Percentiles rank a stretch among this genome's conserved stretches.
These are phyloP conservation scores for Epipyxis sp. DNA, from an alignment of 108 stramenopile genomes.

Conservation along the genomic window DNA sequence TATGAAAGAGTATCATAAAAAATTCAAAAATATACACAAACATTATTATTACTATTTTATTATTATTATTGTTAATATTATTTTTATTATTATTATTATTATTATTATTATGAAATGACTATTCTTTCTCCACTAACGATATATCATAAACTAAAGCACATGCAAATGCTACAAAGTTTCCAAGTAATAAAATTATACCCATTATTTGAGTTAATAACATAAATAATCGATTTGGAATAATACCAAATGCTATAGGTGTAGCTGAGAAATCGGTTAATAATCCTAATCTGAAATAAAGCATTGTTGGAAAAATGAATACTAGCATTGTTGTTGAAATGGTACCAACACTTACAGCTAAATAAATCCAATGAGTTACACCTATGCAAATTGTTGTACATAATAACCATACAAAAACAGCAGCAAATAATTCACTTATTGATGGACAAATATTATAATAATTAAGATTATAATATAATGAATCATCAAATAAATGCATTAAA, in stretches of 20 bases:
- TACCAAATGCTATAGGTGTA: background rate
- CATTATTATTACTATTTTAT: background rate
- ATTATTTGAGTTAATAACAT: background rate
- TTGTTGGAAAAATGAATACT: constrained; percentile 15
- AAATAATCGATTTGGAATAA: constrained; percentile 14
- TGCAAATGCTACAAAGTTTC: too few relatives aligned
- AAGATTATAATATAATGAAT: too few relatives aligned
- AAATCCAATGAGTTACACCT: constrained; percentile 1
- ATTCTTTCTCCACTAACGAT: background rate
- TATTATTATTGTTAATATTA: background rate
- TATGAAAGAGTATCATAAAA: too few relatives aligned
- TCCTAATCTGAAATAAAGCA: constrained; percentile 5
- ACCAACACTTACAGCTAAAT: background rate
- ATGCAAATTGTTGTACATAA: background rate
- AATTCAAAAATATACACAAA: too few relatives aligned
- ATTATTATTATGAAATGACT: background rate
- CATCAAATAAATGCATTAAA: too few relatives aligned
- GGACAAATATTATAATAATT: too few relatives aligned
- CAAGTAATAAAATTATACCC: background rate
- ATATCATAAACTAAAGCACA: background rate
- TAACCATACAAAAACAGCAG: background rate
- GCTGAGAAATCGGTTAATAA: background rate
- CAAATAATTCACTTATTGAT: background rate
- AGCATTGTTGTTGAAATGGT: constrained; percentile 1
- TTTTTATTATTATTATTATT: background rate